Base-by-base conservation (phyloP, 352 stramenopile species). In the Phytophthora cajani region DNA sequence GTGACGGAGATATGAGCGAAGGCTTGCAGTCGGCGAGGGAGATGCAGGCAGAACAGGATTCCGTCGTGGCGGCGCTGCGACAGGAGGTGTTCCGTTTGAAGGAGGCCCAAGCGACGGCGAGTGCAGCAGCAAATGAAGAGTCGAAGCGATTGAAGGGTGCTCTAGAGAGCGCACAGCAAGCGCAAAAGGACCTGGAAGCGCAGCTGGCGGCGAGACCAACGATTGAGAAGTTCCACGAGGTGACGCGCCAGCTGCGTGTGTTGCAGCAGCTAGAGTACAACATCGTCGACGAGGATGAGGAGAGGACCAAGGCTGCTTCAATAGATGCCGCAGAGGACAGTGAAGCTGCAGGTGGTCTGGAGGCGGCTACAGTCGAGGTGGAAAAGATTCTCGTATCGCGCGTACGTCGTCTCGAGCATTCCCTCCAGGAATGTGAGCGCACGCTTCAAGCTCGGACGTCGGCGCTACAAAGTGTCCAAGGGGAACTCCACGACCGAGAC, bases 191-290 rank as follows among this genome's bases (percentile, higher is more conserved):
- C 40, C 60, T 90, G 16, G 66, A 75, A 19, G 44, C 54, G 8
- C 71, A 90, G 19, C 53, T 94, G 7, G 66, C 71, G 5, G 64
- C 72, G n/a, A 85, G 91, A 2, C 96, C 96, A 25, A 98, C 90
- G 5, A 77, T 95, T 60, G 85, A 96, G 50, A 85, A 88, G 32
- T 88, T 95, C 36, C 88, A 97, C 17, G 91, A 94, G 7, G 89
- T 98, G 70, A 82, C 92, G 19, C 84, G 90, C 33, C 90, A 99
- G 61, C 67, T 99, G 7, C 87, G 85, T n/a, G 88, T 99, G 47
- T 67, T 99, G 42, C 95, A 98, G 73, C 88, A 97, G 52, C 75
- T 99, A 9, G 95, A 98, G 59, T 92, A 93, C 67, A 94, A 94
- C 56, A 86, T 92, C 60, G 77, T 94, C 12, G 85, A 91, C 44